A percentile compares a stretch with the other conserved stretches of the same genome.
Evolutionary conservation across 192 early-diverging fungal genomes (phyloP).

Genomic region (Funneliformis mosseae): DNA sequence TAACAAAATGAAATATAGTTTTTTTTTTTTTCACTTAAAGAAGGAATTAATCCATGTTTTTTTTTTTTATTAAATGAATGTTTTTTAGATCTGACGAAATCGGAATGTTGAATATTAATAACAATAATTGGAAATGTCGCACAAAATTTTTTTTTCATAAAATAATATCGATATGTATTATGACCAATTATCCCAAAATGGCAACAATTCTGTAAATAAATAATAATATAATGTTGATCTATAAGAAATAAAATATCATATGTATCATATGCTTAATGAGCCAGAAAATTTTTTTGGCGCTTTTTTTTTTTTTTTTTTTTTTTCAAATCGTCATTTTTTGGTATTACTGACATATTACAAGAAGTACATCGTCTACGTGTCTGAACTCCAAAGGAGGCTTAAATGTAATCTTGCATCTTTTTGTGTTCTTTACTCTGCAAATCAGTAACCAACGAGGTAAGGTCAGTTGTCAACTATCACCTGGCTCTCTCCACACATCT

Average conservation of each 20-base stretch:
- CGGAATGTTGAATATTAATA: too few relatives aligned
- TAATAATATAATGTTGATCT: too few relatives aligned
- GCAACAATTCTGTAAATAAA: too few relatives aligned
- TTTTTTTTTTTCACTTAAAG: background rate
- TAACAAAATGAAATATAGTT: background rate
- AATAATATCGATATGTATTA: too few relatives aligned
- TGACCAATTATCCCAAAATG: too few relatives aligned
- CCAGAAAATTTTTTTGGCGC: too few relatives aligned
- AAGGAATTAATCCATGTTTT: background rate
- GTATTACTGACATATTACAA: background rate
- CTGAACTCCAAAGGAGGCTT: background rate
- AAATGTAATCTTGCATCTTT: background rate
- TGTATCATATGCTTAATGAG: too few relatives aligned
- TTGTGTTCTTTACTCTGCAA: background rate
- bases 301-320: background rate
- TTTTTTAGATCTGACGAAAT: too few relatives aligned
- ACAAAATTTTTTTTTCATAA: too few relatives aligned
- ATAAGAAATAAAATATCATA: too few relatives aligned
- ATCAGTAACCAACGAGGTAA: background rate
- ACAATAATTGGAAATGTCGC: too few relatives aligned
- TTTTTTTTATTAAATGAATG: too few relatives aligned
- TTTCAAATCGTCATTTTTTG: background rate
- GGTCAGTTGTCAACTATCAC: background rate
- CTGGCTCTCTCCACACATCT: background rate
- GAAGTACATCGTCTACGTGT: background rate